Evolutionary conservation across 2,329 filamentous ascomycete species (phyloP).

Genomic region (Didymella lethalis): DNA sequence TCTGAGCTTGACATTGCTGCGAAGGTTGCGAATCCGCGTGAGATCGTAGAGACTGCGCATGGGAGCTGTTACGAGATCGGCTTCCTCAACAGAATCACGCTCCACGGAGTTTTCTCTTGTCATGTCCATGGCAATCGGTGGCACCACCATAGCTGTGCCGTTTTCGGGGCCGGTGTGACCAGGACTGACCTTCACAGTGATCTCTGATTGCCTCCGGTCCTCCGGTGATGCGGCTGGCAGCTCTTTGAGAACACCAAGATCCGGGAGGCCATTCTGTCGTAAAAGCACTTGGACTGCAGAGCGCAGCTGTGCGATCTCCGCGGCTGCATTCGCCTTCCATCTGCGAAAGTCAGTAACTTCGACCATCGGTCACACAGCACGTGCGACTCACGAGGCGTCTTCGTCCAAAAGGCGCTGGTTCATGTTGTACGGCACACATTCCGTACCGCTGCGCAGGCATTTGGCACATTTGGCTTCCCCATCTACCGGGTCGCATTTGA

Average conservation of each 20-base stretch:
- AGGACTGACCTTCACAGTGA: slow-evolving; percentile 30
- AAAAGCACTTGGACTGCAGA: slow-evolving; percentile 41
- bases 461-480: slow-evolving; percentile 46
- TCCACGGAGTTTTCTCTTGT: slow-evolving; percentile 46
- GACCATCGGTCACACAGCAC: background rate
- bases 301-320: slow-evolving; percentile 37
- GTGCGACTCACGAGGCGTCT: slow-evolving; percentile 40
- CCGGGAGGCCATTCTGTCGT: slow-evolving; percentile 38
- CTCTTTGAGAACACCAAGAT: slow-evolving; percentile 28
- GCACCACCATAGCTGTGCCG: slow-evolving; percentile 35
- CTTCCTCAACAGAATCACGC: slow-evolving; percentile 38
- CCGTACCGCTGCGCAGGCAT: slow-evolving; percentile 64
- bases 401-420: slow-evolving; percentile 45
- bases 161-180: slow-evolving; percentile 38
- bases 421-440: slow-evolving; percentile 75
- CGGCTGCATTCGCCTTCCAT: slow-evolving; percentile 44
- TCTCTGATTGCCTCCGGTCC: slow-evolving; percentile 15
- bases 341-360: slow-evolving; percentile 21
- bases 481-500: slow-evolving; percentile 45
- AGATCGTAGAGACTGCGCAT: slow-evolving; percentile 48
- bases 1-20: slow-evolving; percentile 37
- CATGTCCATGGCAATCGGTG: slow-evolving; percentile 48
- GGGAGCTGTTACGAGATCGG: slow-evolving; percentile 41
- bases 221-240: slow-evolving; percentile 25
- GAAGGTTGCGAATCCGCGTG: slow-evolving; percentile 45